Evolutionary conservation across 2,329 filamentous ascomycete genomes (phyloP).

Genomic region (Colletotrichum orbiculare): DNA sequence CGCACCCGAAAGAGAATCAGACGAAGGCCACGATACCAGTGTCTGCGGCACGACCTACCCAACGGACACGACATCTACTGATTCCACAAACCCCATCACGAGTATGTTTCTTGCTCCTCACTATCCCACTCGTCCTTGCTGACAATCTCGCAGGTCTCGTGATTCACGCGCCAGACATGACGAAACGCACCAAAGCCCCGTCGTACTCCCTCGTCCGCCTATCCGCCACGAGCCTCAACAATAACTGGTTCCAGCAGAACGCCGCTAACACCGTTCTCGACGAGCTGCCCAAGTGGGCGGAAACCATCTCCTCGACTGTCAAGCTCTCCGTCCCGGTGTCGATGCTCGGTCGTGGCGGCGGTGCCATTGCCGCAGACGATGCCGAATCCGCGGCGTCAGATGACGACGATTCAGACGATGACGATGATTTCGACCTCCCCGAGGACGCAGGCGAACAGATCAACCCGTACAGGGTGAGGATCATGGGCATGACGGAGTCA

Average conservation of each 20-base stretch:
- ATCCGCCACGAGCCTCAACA: constrained; percentile 62
- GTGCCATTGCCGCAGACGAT: constrained; percentile 47
- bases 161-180: constrained; percentile 53
- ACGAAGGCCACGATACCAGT: constrained; percentile 51
- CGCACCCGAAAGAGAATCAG: constrained; percentile 39
- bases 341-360: constrained; percentile 53
- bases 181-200: constrained; percentile 48
- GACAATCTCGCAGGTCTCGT: constrained; percentile 53
- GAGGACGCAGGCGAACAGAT: constrained; percentile 53
- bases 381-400: constrained; percentile 31
- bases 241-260: constrained; percentile 66
- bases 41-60: constrained; percentile 61
- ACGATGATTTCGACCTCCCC: constrained; percentile 46
- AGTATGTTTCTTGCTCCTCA: constrained; percentile 47
- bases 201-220: constrained; percentile 64
- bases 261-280: constrained; percentile 42
- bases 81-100: constrained; percentile 58
- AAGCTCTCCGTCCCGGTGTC: constrained; percentile 57
- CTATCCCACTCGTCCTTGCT: constrained; percentile 32
- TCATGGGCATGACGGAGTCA: constrained; percentile 65
- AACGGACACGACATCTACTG: constrained; percentile 42
- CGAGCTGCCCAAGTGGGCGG: constrained; percentile 55
- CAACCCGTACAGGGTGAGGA: constrained; percentile 60
- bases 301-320: constrained; percentile 56
- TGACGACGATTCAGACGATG: constrained; percentile 40